Evolutionary conservation across 306 rosid species (phyloP), one percentile per base, ranked within the genome.

Genomic region (Geum urbanum): DNA sequence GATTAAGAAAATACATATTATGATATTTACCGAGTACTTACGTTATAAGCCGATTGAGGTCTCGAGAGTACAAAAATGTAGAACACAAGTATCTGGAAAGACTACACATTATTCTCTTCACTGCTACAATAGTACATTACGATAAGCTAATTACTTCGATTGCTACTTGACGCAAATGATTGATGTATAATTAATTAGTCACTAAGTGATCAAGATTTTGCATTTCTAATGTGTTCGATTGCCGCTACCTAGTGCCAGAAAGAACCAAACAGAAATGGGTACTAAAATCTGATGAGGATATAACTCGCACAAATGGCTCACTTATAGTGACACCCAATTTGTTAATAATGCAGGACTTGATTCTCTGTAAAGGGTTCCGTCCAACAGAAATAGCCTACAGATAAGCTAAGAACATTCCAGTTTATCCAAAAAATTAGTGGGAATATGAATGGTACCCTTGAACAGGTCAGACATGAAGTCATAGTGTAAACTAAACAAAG

Each of bases 371-470:
- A 0, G 27, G 41, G 22, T 52, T 14, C 61, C 67, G 45, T 20
- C 66, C 53, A 65, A 54, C 65, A 44, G 72, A 65, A 74, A 74
- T 24, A n/a, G 18, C 15, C 66, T 12, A 10, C 39, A 49, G 15
- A 6, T 15, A 6, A 11, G 40, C 51, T 32, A 44, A 32, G 13
- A 24, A 45, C 40, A 35, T 45, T 58, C 37, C 62, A 39, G 32
- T 15, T 45, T 11, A 50, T 55, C 59, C 67, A 39, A 61, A 48
- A 37, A 48, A 8, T 9, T 39, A 5, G 11, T 8, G 59, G 59
- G n/a, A n/a, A n/a, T n/a, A 59, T 41, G 11, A 12, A 75, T 50
- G n/a, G n/a, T n/a, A n/a, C 2, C 74, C 57, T 59, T 46, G 77
- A 78, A 56, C 15, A 0, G 63, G 78, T 61, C 78, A 39, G 48